These are phyloP conservation scores for Diplocarpon rosae DNA, from an alignment of 2,329 filamentous ascomycete genomes.

Conservation along the genomic window DNA sequence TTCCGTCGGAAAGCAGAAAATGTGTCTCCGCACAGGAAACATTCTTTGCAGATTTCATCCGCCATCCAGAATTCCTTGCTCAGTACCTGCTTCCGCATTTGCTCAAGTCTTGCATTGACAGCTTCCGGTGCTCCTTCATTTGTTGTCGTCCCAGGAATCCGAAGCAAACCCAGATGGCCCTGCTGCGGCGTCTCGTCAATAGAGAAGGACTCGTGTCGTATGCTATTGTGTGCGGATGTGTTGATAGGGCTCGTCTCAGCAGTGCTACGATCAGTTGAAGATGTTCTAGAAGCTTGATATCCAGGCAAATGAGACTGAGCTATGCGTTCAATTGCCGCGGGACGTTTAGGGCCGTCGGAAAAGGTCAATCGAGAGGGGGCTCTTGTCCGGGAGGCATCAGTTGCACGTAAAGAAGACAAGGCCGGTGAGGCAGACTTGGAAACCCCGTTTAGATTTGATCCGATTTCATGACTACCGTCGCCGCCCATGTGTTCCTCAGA, in stretches of 20 bases:
- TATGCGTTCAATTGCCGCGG: constrained; percentile 28
- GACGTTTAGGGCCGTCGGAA: constrained; percentile 26
- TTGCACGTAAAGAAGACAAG: constrained; percentile 22
- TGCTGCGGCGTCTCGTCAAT: constrained; percentile 30
- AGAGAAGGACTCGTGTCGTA: constrained; percentile 46
- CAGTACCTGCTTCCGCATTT: constrained; percentile 75
- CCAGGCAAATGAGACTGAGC: constrained; percentile 35
- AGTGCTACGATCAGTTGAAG: constrained; percentile 46
- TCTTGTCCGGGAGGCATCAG: constrained; percentile 25
- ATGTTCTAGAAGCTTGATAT: constrained; percentile 41
- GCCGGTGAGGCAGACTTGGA: constrained; percentile 23
- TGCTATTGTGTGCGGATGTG: constrained; percentile 46
- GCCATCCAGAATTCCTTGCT: constrained; percentile 99
- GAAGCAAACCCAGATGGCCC: constrained; percentile 35
- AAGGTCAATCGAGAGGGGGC: constrained; percentile 22
- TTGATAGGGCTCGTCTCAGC: constrained; percentile 46
- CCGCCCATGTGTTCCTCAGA: constrained; percentile 11
- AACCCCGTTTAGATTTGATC: constrained; percentile 24
- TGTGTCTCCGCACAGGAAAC: constrained; percentile 79
- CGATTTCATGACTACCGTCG: constrained; percentile 20
- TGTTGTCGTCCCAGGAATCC: constrained; percentile 45
- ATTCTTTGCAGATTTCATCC: constrained; percentile 95
- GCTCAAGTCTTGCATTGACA: constrained; percentile 51
- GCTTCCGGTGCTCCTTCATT: constrained; percentile 47
- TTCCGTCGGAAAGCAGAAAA: constrained; percentile 94